A percentile compares a stretch with the other conserved stretches of the same genome.
These are phyloP conservation scores for Thymus mandschuricus DNA, from an alignment of 257 asterid genomes.

Conservation along the genomic window DNA sequence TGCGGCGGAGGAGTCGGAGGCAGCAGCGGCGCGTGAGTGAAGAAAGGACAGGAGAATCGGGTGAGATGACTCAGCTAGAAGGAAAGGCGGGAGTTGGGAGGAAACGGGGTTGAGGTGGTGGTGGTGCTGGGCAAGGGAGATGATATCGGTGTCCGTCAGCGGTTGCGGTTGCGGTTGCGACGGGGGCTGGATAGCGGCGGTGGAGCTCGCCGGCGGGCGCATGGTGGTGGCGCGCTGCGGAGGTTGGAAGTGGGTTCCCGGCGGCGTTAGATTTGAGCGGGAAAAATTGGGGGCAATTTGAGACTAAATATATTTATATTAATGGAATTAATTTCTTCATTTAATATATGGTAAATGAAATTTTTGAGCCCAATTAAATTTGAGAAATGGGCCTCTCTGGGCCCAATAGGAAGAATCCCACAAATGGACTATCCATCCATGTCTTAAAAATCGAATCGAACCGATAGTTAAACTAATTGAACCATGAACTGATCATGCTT, in stretches of 20 bases:
- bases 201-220: conserved; percentile 36
- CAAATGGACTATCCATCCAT: too few relatives aligned
- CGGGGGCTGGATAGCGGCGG: conserved; percentile 38
- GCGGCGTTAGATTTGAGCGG: conserved; percentile 40
- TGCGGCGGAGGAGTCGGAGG: conserved; percentile 43
- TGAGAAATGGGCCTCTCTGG: too few relatives aligned
- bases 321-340: too few relatives aligned
- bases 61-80: conserved; percentile 59
- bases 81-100: conserved; percentile 62
- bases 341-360: too few relatives aligned
- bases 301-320: too few relatives aligned
- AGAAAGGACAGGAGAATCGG: conserved; percentile 58
- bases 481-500: too few relatives aligned
- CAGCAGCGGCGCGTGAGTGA: conserved; percentile 58
- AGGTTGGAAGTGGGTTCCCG: background rate
- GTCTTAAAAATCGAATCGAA: too few relatives aligned
- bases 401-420: too few relatives aligned
- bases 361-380: too few relatives aligned
- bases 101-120: conserved; percentile 38
- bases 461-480: too few relatives aligned
- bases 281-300: conserved; percentile 15
- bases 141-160: conserved; percentile 59
- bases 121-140: conserved; percentile 55
- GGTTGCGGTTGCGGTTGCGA: conserved; percentile 37
- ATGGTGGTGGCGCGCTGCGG: conserved; percentile 33